Percentiles rank a stretch among this genome's conserved stretches.
phyloP scores from a whole-genome alignment of 2,329 filamentous ascomycete genomes.

The Fusarium musae region DNA sequence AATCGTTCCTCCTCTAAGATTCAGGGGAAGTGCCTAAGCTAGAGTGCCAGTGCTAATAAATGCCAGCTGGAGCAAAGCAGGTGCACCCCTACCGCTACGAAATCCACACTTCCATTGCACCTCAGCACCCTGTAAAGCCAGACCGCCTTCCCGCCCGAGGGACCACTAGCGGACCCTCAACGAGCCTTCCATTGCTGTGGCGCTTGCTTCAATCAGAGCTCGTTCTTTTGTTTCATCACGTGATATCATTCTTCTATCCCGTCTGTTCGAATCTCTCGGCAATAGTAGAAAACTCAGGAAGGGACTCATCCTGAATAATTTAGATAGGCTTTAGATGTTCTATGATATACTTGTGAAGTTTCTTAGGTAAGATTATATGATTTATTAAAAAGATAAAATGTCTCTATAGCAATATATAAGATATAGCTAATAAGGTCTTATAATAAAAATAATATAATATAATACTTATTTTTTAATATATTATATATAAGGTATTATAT shows the following conservation, averaged over 20 bases:
- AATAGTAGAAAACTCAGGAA: neutral
- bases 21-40: constrained; percentile 44
- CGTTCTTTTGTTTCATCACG: constrained; percentile 32
- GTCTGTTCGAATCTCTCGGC: neutral
- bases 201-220: constrained; percentile 29
- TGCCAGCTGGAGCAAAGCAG: constrained; percentile 13
- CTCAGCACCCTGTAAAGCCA: constrained; percentile 38
- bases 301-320: neutral
- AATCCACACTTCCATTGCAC: constrained; percentile 32
- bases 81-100: constrained; percentile 26
- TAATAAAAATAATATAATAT: too few relatives aligned
- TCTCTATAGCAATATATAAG: too few relatives aligned
- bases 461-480: too few relatives aligned
- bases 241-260: neutral
- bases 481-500: too few relatives aligned
- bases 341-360: too few relatives aligned
- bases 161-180: constrained; percentile 35
- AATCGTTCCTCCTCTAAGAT: constrained; percentile 47
- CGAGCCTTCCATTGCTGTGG: constrained; percentile 22
- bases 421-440: too few relatives aligned
- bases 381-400: too few relatives aligned
- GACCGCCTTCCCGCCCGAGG: constrained; percentile 43
- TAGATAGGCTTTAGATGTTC: neutral
- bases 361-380: too few relatives aligned
- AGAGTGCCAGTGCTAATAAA: constrained; percentile 25